These are phyloP conservation scores for Rhizopogon vulgaris DNA, from an alignment of 768 basidiomycete species.

Conservation along the genomic window DNA sequence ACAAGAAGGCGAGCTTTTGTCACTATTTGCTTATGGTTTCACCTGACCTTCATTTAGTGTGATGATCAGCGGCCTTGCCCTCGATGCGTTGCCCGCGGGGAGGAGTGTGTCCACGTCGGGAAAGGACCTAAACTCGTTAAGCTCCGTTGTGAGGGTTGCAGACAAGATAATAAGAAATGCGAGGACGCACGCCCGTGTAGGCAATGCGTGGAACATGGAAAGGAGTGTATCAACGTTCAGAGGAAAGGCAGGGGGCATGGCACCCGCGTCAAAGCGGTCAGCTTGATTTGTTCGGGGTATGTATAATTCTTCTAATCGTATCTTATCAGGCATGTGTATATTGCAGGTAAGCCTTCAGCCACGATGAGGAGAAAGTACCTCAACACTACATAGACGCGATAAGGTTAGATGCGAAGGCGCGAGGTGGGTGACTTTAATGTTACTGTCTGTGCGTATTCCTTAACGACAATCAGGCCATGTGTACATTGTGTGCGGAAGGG, in stretches of 20 bases:
- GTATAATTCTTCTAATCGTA: constrained; percentile 4
- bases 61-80: constrained; percentile 59
- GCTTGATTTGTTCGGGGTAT: constrained; percentile 15
- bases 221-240: constrained; percentile 43
- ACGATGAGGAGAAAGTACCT: constrained; percentile 6
- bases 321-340: constrained; percentile 47
- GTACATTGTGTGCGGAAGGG: constrained; percentile 43
- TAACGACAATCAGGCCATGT: constrained; percentile 37
- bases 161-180: constrained; percentile 50
- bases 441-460: constrained; percentile 3
- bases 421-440: constrained; percentile 30
- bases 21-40: neutral
- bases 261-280: constrained; percentile 54
- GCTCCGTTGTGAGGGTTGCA: constrained; percentile 53
- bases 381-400: constrained; percentile 39
- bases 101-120: constrained; percentile 52
- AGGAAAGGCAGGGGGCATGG: constrained; percentile 53
- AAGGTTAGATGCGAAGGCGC: constrained; percentile 58
- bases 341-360: constrained; percentile 42
- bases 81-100: constrained; percentile 47
- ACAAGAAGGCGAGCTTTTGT: constrained; percentile 47
- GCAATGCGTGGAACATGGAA: constrained; percentile 41
- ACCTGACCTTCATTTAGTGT: constrained; percentile 33
- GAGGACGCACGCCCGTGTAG: constrained; percentile 55
- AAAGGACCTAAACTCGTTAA: constrained; percentile 53